Percentiles rank a stretch among this genome's conserved stretches.
Evolutionary conservation across 345 rosid genomes (phyloP).

Genomic region (Erucastrum elatum): DNA sequence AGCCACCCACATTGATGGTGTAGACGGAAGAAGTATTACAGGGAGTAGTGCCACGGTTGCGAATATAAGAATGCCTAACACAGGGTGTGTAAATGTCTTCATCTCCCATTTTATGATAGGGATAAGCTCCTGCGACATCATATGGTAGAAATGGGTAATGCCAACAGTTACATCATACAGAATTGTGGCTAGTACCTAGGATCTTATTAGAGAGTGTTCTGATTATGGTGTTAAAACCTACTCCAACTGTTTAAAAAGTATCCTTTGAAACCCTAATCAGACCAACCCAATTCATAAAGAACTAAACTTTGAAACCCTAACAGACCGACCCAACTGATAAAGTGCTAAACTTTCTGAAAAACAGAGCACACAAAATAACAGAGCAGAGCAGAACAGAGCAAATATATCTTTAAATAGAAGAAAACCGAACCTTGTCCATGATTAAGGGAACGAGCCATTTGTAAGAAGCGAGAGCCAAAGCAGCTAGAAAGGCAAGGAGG

Average conservation of each 20-base stretch:
- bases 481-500: conserved; percentile 48
- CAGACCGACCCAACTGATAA: too few species aligned
- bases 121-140: conserved; percentile 66
- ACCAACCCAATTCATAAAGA: neutral
- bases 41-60: conserved; percentile 81
- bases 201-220: too few species aligned
- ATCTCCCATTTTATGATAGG: conserved; percentile 94
- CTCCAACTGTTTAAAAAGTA: neutral
- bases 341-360: too few species aligned
- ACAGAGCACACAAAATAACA: too few species aligned
- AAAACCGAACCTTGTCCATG: conserved; percentile 70
- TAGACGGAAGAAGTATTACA: conserved; percentile 69
- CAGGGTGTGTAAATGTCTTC: conserved; percentile 76
- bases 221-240: neutral
- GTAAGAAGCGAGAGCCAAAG: conserved; percentile 62
- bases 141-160: neutral
- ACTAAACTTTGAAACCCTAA: neutral
- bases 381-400: too few species aligned
- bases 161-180: neutral
- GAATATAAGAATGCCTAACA: conserved; percentile 67
- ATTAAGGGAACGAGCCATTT: conserved; percentile 87
- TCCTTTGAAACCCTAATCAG: neutral
- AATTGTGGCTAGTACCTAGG: neutral
- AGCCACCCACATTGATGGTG: conserved; percentile 99
- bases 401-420: neutral